phyloP scores from a whole-genome alignment of 495 filamentous ascomycete genomes.

The Darksidea phi region DNA sequence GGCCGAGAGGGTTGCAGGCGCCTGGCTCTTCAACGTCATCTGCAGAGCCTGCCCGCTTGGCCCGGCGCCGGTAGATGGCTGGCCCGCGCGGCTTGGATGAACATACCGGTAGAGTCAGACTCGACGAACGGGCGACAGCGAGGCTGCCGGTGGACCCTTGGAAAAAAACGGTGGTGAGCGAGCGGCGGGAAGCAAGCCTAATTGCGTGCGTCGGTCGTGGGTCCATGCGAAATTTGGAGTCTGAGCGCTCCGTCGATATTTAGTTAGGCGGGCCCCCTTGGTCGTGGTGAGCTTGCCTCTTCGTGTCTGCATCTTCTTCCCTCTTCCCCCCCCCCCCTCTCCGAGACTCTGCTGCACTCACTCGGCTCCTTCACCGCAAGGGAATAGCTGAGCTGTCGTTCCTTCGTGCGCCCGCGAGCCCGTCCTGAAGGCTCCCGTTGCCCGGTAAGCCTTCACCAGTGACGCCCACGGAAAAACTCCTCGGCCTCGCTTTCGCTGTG shows the following conservation, averaged over 20 bases:
- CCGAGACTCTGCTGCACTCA: background rate
- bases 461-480: conserved; percentile 33
- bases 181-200: conserved; percentile 26
- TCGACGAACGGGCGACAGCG: too few relatives aligned
- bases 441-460: conserved; percentile 11
- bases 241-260: conserved; percentile 25
- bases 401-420: background rate
- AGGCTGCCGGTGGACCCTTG: too few relatives aligned
- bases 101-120: too few relatives aligned
- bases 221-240: conserved; percentile 35
- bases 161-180: background rate
- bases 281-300: too few relatives aligned
- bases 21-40: conserved; percentile 20
- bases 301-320: background rate
- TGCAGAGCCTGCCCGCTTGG: conserved; percentile 5
- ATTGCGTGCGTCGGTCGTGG: conserved; percentile 16
- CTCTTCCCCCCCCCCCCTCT: background rate
- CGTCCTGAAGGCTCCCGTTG: conserved; percentile 17
- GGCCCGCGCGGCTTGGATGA: background rate
- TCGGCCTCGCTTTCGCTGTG: conserved; percentile 7
- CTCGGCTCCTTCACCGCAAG: background rate
- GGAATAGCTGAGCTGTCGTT: conserved; percentile 4
- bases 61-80: conserved; percentile 2
- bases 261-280: too few relatives aligned
- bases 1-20: background rate